A percentile compares a stretch with the other conserved stretches of the same genome.
Conservation (phyloP, 2,329 filamentous ascomycete genomes). For the Tolypocladium tropicale region DNA sequence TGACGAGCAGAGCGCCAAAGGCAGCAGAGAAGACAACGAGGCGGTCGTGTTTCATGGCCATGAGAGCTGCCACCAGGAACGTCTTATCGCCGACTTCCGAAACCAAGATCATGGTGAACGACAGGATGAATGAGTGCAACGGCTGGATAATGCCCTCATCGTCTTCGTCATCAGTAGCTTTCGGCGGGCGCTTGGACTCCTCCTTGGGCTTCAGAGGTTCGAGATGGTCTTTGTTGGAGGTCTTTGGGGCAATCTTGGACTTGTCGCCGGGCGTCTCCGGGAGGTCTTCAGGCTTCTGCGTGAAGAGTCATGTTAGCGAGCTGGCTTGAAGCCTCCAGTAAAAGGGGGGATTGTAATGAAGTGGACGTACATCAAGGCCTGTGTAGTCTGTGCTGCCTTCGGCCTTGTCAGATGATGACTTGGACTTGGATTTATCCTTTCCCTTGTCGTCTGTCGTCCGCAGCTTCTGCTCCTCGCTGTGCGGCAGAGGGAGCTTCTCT, state of each 20-base stretch:
- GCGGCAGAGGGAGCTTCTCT: conserved; percentile 71
- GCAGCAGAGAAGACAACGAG: conserved; percentile 90
- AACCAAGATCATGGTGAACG: conserved; percentile 93
- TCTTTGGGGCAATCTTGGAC: conserved; percentile 57
- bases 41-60: conserved; percentile 98
- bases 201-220: conserved; percentile 27
- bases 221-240: conserved; percentile 54
- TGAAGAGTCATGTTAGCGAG: conserved; percentile 8
- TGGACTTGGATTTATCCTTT: conserved; percentile 29
- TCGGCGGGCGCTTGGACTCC: conserved; percentile 14
- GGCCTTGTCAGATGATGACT: conserved; percentile 30
- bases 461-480: conserved; percentile 68
- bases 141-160: conserved; percentile 62
- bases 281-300: conserved; percentile 69
- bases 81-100: conserved; percentile 98
- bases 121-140: conserved; percentile 80
- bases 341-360: neutral
- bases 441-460: conserved; percentile 28
- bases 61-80: conserved; percentile 90
- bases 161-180: conserved; percentile 20
- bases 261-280: conserved; percentile 70
- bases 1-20: conserved; percentile 81
- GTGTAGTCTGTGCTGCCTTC: conserved; percentile 21
- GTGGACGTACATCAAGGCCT: conserved; percentile 21
- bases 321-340: neutral